Conservation (phyloP, 129 eudicot genomes). For the Ambrosia trifida region DNA sequence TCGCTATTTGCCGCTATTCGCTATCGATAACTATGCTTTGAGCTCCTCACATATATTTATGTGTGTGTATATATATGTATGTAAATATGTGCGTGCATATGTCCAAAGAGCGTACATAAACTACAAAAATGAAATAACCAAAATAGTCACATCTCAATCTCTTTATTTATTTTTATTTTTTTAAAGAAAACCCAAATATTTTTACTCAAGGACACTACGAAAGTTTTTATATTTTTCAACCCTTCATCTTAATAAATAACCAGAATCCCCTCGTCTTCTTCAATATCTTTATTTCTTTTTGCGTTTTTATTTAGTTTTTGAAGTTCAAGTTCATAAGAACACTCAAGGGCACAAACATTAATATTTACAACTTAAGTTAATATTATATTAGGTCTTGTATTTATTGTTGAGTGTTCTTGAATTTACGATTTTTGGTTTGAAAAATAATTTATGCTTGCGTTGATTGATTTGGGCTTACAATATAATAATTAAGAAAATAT, state of each 20-base stretch:
- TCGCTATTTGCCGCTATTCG: too few species aligned
- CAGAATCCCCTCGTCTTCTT: background rate
- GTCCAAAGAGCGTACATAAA: too few species aligned
- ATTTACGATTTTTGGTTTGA: background rate
- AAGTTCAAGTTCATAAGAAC: background rate
- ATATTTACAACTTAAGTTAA: too few species aligned
- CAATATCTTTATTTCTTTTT: background rate
- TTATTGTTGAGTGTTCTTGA: background rate
- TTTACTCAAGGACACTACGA: background rate
- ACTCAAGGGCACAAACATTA: background rate
- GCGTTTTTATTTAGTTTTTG: background rate
- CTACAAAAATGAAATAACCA: background rate
- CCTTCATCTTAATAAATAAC: background rate
- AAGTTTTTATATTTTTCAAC: background rate
- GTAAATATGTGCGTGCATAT: too few species aligned
- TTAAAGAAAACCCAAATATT: background rate
- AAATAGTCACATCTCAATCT: background rate
- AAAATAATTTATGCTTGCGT: background rate
- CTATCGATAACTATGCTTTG: too few species aligned
- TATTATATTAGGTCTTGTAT: too few species aligned
- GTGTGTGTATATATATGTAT: too few species aligned
- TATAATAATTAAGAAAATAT: too few species aligned
- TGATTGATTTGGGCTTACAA: background rate
- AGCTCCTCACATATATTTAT: background rate
- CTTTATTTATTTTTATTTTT: background rate